Conservation (phyloP, 371 early-diverging fungal genomes). For the Rhizopus arrhizus region DNA sequence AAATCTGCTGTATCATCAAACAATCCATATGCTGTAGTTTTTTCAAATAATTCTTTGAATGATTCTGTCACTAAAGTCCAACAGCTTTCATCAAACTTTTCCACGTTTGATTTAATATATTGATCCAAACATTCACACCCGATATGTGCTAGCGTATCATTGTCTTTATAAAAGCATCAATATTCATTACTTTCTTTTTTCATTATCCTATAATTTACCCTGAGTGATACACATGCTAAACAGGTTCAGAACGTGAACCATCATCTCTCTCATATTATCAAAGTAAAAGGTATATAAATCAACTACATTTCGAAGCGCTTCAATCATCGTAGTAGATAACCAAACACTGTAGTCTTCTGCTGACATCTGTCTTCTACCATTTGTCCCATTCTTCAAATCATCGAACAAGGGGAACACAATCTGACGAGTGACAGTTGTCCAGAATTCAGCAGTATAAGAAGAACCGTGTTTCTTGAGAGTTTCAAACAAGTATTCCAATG, state of each 20-base stretch:
- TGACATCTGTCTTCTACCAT: constrained; percentile 40
- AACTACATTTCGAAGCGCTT: constrained; percentile 86
- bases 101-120: constrained; percentile 78
- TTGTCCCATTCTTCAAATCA: constrained; percentile 58
- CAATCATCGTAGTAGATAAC: constrained; percentile 71
- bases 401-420: constrained; percentile 91
- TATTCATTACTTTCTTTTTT: not conserved
- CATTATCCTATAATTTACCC: constrained; percentile 33
- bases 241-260: constrained; percentile 79
- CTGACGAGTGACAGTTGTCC: constrained; percentile 80
- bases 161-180: constrained; percentile 52
- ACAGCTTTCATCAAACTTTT: constrained; percentile 63
- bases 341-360: constrained; percentile 57
- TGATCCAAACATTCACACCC: constrained; percentile 91
- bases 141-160: constrained; percentile 88
- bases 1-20: constrained; percentile 64
- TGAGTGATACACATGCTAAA: constrained; percentile 84
- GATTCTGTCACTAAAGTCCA: constrained; percentile 77
- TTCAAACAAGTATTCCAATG: constrained; percentile 81
- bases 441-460: constrained; percentile 73
- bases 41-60: constrained; percentile 71
- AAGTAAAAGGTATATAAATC: constrained; percentile 83
- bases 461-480: constrained; percentile 74
- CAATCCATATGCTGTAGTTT: constrained; percentile 80
- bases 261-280: constrained; percentile 64